phyloP scores from a whole-genome alignment of 208 protist genomes.

The Crithidia brevicula region DNA sequence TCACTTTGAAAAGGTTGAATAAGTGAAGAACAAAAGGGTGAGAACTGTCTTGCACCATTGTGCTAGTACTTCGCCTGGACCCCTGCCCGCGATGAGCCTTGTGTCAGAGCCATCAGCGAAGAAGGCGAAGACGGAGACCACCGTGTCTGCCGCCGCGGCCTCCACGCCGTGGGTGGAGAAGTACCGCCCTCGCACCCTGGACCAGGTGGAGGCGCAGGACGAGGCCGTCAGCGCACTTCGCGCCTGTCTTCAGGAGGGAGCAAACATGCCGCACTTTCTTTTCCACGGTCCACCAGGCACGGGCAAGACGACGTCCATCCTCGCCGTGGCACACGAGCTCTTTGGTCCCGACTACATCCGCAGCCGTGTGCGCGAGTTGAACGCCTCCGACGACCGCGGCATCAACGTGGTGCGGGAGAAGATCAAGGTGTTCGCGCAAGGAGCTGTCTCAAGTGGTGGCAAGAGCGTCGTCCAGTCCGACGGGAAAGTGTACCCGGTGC shows the following conservation, averaged over 20 bases:
- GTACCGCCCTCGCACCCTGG: constrained; percentile 94
- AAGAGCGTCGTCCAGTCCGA: constrained; percentile 74
- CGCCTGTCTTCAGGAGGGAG: constrained; percentile 77
- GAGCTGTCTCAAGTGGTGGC: constrained; percentile 68
- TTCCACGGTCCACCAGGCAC: constrained; percentile 99
- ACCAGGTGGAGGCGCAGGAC: constrained; percentile 96
- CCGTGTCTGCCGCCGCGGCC: background rate
- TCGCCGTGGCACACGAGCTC: constrained; percentile 97
- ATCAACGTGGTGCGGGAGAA: constrained; percentile 99
- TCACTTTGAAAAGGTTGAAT: too few species aligned
- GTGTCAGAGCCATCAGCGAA: constrained; percentile 28
- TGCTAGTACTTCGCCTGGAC: background rate
- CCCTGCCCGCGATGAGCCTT: constrained; percentile 10
- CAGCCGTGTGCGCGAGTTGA: constrained; percentile 98
- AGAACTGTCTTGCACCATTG: too few species aligned
- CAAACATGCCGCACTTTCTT: constrained; percentile 99
- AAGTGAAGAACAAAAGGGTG: too few species aligned
- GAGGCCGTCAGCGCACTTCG: constrained; percentile 95
- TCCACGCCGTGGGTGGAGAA: constrained; percentile 91
- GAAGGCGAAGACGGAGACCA: constrained; percentile 28
- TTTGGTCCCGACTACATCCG: constrained; percentile 95
- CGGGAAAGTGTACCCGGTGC: constrained; percentile 87
- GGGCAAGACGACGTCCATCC: constrained; percentile 99
- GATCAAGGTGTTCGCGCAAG: constrained; percentile 98
- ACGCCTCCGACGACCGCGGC: constrained; percentile 99